These are phyloP conservation scores for Calonectria naviculata DNA, from an alignment of 2,329 filamentous ascomycete species.

Conservation along the genomic window DNA sequence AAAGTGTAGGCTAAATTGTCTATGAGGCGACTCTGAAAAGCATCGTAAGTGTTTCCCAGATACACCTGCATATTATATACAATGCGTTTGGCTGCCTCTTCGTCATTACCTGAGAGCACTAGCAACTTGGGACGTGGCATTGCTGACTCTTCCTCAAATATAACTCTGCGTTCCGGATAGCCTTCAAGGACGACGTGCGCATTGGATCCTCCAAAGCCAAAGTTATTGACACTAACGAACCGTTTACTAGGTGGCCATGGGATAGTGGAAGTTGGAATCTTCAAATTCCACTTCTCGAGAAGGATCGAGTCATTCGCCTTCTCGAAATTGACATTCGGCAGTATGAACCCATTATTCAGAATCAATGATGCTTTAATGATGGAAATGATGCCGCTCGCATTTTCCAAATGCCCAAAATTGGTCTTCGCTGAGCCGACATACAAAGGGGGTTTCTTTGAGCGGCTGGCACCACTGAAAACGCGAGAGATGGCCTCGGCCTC, in stretches of 20 bases:
- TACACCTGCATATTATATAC: slow-evolving; percentile 48
- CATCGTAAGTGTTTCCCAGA: slow-evolving; percentile 53
- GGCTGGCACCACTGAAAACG: slow-evolving; percentile 53
- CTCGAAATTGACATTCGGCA: slow-evolving; percentile 63
- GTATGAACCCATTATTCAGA: slow-evolving; percentile 61
- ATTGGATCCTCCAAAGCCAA: slow-evolving; percentile 60
- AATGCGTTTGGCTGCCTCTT: slow-evolving; percentile 44
- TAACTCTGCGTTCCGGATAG: not conserved
- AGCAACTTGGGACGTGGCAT: slow-evolving; percentile 50
- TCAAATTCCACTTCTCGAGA: slow-evolving; percentile 61
- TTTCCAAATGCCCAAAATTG: slow-evolving; percentile 64
- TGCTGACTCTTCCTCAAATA: slow-evolving; percentile 23
- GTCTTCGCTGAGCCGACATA: slow-evolving; percentile 62
- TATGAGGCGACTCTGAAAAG: slow-evolving; percentile 56
- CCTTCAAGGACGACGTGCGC: slow-evolving; percentile 54
- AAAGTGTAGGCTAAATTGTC: slow-evolving; percentile 61
- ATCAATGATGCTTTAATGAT: slow-evolving; percentile 64
- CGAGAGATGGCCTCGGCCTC: slow-evolving; percentile 61
- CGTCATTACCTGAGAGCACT: slow-evolving; percentile 52
- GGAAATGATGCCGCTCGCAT: slow-evolving; percentile 61
- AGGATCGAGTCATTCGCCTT: slow-evolving; percentile 60
- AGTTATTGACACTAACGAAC: slow-evolving; percentile 62
- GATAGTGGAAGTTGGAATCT: slow-evolving; percentile 54
- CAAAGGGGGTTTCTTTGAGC: slow-evolving; percentile 48
- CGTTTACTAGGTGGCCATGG: slow-evolving; percentile 60